Evolutionary conservation across 306 rosid genomes (phyloP), one percentile per base, ranked within the genome.

Genomic region (Lablab purpureus): DNA sequence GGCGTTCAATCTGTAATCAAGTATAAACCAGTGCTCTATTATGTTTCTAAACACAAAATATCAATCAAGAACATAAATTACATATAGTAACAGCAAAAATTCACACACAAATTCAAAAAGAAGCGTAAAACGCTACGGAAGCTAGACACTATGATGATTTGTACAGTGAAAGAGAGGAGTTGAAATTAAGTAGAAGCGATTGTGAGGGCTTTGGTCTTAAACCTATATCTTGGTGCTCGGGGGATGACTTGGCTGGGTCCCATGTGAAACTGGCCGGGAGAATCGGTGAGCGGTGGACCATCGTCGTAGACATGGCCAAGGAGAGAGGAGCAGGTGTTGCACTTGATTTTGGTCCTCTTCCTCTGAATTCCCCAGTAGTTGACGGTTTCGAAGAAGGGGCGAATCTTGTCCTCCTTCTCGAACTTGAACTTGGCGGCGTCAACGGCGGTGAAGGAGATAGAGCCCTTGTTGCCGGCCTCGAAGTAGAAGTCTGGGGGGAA

Each of bases 161-260:
- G 62, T 13, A 52, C 3, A 58, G 5, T n/a, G 7, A 50, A 6
- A 5, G 3, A 50, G 22, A 17, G 0, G 21, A 10, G 1, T 19
- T 6, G 25, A 10, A 51, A 11, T 21, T 25, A 87, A 59, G 72
- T 51, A 17, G 88, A 73, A 2, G 90, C 36, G 51, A 95, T 89
- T n/a, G 82, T 84, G 23, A 95, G 87, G n/a, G 97, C 88, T 73
- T 95, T 95, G 78, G 25, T 86, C 87, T 92, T 95, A 84, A 95
- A 86, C 69, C 99, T 79, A 27, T 87, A 95, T 12, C 96, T 73
- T 10, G 97, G 89, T 43, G 94, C 97, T 62, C 99, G 60, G 2
- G 94, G 95, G 54, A 95, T 89, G 15, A 91, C 98, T 84, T 95
- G 99, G 79, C 99, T 95, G 11, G 99, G 99, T 1, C 99, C 99